A percentile compares a stretch with the other conserved stretches of the same genome.
phyloP scores from a whole-genome alignment of 768 basidiomycete genomes.

The Mycena chlorophos region DNA sequence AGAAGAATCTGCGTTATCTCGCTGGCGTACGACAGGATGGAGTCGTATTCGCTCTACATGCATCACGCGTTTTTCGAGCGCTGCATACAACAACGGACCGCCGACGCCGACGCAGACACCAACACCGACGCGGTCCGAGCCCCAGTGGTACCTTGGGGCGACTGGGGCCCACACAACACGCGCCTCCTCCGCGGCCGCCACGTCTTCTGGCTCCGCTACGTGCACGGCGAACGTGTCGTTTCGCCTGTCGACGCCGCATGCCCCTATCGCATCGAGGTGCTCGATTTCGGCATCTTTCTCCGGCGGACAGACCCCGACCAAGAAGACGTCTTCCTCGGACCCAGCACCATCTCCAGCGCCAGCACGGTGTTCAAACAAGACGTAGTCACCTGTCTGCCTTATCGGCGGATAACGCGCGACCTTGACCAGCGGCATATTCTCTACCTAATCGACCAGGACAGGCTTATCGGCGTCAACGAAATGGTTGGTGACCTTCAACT shows the following conservation, averaged over 20 bases:
- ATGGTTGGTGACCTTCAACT: not conserved
- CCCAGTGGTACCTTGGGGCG: slow-evolving; percentile 15
- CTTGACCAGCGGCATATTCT: not conserved
- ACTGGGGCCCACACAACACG: slow-evolving; percentile 16
- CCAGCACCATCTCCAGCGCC: slow-evolving; percentile 3
- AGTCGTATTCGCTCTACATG: slow-evolving; percentile 5
- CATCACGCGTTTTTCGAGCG: slow-evolving; percentile 11
- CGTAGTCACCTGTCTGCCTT: slow-evolving; percentile 6
- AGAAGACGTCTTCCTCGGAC: not conserved
- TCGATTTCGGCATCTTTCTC: slow-evolving; percentile 14
- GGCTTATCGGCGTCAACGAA: slow-evolving; percentile 9
- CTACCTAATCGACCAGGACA: slow-evolving; percentile 13
- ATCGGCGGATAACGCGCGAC: slow-evolving; percentile 1
- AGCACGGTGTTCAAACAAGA: not conserved
- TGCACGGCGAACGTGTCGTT: slow-evolving; percentile 20
- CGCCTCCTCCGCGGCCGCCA: slow-evolving; percentile 8
- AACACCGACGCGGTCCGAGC: too few relatives aligned
- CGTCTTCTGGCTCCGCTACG: slow-evolving; percentile 16
- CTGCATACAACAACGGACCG: not conserved
- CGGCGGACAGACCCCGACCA: not conserved
- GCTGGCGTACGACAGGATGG: slow-evolving; percentile 6
- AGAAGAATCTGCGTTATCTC: slow-evolving; percentile 5
- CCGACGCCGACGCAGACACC: not conserved
- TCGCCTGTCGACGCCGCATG: not conserved
- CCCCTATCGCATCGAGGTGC: slow-evolving; percentile 4